Evolutionary conservation across 352 stramenopile genomes (phyloP).

Genomic region (Pythium folliculosum): DNA sequence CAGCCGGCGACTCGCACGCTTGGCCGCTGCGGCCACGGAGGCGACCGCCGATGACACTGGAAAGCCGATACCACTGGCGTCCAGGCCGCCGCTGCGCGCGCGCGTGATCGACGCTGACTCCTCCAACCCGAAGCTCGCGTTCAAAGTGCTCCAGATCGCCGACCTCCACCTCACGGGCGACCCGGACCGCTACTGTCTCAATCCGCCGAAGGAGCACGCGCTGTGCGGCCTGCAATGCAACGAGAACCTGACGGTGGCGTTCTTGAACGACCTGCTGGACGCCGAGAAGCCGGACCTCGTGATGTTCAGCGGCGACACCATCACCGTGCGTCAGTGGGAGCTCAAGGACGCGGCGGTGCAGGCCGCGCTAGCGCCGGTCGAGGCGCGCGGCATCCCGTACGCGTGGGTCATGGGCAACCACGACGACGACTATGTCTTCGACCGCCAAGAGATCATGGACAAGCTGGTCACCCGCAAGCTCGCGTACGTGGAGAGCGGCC

Average conservation of each 20-base stretch:
- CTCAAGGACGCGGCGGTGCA: slow-evolving; percentile 41
- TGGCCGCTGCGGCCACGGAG: no score
- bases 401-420: slow-evolving; percentile 67
- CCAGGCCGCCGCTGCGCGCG: slow-evolving; percentile 8
- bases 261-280: slow-evolving; percentile 51
- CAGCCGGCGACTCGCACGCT: background rate
- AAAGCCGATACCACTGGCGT: background rate
- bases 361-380: slow-evolving; percentile 36
- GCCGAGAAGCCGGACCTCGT: slow-evolving; percentile 53
- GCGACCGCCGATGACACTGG: background rate
- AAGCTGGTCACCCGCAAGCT: slow-evolving; percentile 39
- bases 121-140: slow-evolving; percentile 26
- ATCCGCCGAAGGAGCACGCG: slow-evolving; percentile 18
- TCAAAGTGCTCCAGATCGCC: slow-evolving; percentile 61
- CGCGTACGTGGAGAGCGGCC: slow-evolving; percentile 48
- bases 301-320: slow-evolving; percentile 57
- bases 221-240: slow-evolving; percentile 43
- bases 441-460: slow-evolving; percentile 44
- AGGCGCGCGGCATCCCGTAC: slow-evolving; percentile 50
- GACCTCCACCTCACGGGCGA: slow-evolving; percentile 62
- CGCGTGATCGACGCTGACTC: background rate
- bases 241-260: slow-evolving; percentile 43
- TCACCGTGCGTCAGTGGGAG: slow-evolving; percentile 29
- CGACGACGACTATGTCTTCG: slow-evolving; percentile 49
- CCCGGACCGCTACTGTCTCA: slow-evolving; percentile 34